Conservation (phyloP, 306 rosid species). For the Sphenostylis stenocarpa region DNA sequence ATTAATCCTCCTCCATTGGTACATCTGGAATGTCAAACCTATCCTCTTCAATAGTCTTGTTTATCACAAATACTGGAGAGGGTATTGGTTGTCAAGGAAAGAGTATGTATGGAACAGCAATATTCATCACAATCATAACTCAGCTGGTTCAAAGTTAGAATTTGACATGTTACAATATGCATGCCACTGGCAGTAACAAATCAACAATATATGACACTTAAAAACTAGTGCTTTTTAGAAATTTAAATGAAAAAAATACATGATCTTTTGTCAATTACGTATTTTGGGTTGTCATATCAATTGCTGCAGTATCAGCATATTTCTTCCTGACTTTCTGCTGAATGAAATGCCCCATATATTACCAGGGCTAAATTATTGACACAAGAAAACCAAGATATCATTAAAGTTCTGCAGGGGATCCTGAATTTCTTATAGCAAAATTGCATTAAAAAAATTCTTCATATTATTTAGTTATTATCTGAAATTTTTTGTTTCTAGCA, state of each 20-base stretch:
- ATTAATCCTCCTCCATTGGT: constrained; percentile 83
- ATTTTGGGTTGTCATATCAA: neutral
- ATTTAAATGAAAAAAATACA: neutral
- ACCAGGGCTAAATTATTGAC: neutral
- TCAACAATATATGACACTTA: neutral
- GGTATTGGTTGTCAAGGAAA: constrained; percentile 46
- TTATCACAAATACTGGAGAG: constrained; percentile 54
- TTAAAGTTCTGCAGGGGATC: neutral
- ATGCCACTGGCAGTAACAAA: neutral
- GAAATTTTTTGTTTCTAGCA: neutral
- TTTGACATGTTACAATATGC: neutral
- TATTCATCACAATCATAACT: constrained; percentile 9
- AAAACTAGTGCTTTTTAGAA: neutral
- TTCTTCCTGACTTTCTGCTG: neutral
- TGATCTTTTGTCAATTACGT: neutral
- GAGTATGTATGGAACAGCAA: neutral
- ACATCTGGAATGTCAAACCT: constrained; percentile 83
- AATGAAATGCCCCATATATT: neutral
- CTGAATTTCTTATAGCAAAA: neutral
- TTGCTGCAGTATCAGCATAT: neutral
- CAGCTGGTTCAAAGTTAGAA: neutral
- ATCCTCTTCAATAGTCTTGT: constrained; percentile 77
- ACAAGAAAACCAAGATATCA: neutral
- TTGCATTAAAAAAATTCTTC: neutral
- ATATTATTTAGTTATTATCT: neutral